Conservation (phyloP, 179 eudicot species). For the Sideroxylon spinosum region DNA sequence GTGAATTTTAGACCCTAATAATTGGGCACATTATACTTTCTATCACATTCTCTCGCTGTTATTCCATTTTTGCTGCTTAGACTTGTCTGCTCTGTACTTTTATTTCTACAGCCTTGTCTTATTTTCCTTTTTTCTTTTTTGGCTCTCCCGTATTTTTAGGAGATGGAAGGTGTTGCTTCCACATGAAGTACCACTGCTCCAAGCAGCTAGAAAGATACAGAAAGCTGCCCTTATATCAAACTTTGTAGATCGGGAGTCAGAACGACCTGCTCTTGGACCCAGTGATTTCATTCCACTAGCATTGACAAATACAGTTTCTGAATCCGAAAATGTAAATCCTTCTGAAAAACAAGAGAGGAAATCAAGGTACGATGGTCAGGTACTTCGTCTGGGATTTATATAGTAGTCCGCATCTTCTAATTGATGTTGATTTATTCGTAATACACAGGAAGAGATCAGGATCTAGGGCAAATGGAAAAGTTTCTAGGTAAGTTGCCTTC, state of each 20-base stretch:
- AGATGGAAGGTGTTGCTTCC: slow-evolving; percentile 74
- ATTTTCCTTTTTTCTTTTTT: slow-evolving; percentile 6
- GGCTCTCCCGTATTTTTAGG: slow-evolving; percentile 35
- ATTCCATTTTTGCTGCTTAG: not conserved
- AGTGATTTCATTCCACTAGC: slow-evolving; percentile 49
- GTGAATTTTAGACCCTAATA: slow-evolving; percentile 28
- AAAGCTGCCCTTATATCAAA: slow-evolving; percentile 60
- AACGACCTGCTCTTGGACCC: slow-evolving; percentile 71
- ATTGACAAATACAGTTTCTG: slow-evolving; percentile 25
- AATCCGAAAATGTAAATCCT: slow-evolving; percentile 26
- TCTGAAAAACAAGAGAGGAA: slow-evolving; percentile 24
- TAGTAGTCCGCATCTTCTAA: not conserved
- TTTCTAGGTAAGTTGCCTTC: slow-evolving; percentile 13
- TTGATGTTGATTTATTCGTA: not conserved
- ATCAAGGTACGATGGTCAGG: slow-evolving; percentile 25
- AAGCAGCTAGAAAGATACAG: slow-evolving; percentile 48
- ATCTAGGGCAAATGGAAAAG: not conserved
- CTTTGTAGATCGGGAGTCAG: slow-evolving; percentile 82
- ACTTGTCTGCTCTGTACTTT: not conserved
- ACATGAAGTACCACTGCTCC: slow-evolving; percentile 48
- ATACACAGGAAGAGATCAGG: not conserved
- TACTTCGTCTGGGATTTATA: not conserved
- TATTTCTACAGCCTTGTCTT: not conserved
- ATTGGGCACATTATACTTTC: not conserved
- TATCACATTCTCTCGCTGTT: not conserved